These are phyloP conservation scores for Penicillium rolfsii DNA, from an alignment of 2,329 filamentous ascomycete species.

Conservation along the genomic window DNA sequence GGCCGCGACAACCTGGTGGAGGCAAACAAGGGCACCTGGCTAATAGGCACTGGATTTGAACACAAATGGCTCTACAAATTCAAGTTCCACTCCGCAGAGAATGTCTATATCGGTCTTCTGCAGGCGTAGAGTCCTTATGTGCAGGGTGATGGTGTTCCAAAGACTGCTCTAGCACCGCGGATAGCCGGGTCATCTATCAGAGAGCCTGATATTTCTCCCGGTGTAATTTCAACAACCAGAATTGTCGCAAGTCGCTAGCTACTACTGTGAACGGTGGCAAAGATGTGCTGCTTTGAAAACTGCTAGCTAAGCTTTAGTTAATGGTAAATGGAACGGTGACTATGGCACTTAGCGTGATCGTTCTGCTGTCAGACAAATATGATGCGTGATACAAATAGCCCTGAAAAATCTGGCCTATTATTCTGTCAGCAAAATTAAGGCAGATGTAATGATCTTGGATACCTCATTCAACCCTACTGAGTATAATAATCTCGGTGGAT, in stretches of 20 bases:
- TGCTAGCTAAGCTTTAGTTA: constrained; percentile 48
- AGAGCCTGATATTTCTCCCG: constrained; percentile 35
- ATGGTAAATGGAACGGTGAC: constrained; percentile 36
- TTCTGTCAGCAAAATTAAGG: constrained; percentile 34
- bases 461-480: constrained; percentile 29
- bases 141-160: constrained; percentile 37
- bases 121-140: constrained; percentile 36
- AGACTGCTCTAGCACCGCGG: constrained; percentile 36
- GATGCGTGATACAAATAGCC: constrained; percentile 21
- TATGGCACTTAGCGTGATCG: constrained; percentile 16
- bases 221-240: constrained; percentile 33
- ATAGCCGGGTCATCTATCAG: constrained; percentile 22
- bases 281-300: constrained; percentile 45
- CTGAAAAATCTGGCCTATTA: constrained; percentile 29
- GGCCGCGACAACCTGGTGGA: constrained; percentile 49
- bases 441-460: constrained; percentile 37
- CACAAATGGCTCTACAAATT: constrained; percentile 55
- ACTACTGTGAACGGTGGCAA: constrained; percentile 35
- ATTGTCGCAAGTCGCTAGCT: constrained; percentile 44
- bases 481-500: constrained; percentile 38
- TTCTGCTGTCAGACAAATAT: constrained; percentile 43
- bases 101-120: constrained; percentile 46
- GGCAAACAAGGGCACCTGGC: constrained; percentile 49
- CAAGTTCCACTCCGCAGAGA: constrained; percentile 48
- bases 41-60: constrained; percentile 52